Conservation (phyloP, 495 filamentous ascomycete species). For the Aspergillus indologenus region DNA sequence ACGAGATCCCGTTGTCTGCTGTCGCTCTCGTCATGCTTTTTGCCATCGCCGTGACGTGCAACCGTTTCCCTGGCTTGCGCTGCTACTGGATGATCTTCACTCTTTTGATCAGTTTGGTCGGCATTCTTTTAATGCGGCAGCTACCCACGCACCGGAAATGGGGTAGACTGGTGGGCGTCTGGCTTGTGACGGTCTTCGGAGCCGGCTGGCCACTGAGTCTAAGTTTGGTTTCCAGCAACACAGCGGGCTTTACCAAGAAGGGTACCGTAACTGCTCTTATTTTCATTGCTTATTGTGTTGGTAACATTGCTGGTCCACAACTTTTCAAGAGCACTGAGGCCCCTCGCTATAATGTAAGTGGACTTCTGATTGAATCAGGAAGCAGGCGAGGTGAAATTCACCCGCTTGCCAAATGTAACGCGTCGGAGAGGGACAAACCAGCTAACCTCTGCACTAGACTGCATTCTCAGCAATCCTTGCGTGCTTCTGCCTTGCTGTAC, state of each 20-base stretch:
- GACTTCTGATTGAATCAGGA: too few relatives aligned
- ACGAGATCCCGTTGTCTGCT: conserved; percentile 35
- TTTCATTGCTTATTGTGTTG: too few relatives aligned
- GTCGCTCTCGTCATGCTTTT: conserved; percentile 39
- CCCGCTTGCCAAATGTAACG: too few relatives aligned
- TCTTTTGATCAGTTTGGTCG: conserved; percentile 40
- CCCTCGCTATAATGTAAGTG: conserved; percentile 33
- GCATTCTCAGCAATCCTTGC: conserved; percentile 12
- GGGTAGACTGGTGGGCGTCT: conserved; percentile 54
- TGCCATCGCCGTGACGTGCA: conserved; percentile 18
- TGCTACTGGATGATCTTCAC: conserved; percentile 35
- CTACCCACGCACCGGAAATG: conserved; percentile 48
- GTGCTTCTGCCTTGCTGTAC: conserved; percentile 8
- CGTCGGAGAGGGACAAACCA: too few relatives aligned
- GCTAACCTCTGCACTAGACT: background rate
- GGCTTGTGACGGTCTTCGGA: conserved; percentile 48
- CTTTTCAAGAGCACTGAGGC: conserved; percentile 33
- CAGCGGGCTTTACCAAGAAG: conserved; percentile 67
- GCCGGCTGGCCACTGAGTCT: conserved; percentile 56
- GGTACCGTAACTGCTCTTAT: conserved; percentile 40
- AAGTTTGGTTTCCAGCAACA: conserved; percentile 55
- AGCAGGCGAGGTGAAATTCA: too few relatives aligned
- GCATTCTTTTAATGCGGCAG: conserved; percentile 57
- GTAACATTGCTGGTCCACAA: conserved; percentile 40
- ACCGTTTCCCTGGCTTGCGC: conserved; percentile 28